Evolutionary conservation across 805 yeast species (phyloP).

Genomic region (Wickerhamiella shivajii): DNA sequence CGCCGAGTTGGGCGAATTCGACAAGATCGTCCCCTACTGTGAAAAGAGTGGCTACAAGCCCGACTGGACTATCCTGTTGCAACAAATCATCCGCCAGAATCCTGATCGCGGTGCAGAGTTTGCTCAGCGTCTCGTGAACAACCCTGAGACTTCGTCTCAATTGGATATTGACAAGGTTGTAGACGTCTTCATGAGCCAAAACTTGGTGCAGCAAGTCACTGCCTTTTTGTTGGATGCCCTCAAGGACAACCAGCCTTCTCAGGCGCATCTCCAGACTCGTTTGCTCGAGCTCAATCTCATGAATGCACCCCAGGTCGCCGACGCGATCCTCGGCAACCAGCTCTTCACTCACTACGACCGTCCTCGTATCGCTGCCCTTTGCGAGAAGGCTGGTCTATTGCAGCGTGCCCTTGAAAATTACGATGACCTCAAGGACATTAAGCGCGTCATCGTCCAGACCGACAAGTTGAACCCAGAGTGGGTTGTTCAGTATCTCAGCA

Average conservation of each 20-base stretch:
- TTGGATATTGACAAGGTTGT: slow-evolving; percentile 77
- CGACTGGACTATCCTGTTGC: slow-evolving; percentile 77
- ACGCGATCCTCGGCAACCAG: slow-evolving; percentile 89
- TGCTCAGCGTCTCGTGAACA: slow-evolving; percentile 72
- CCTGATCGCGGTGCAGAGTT: slow-evolving; percentile 99
- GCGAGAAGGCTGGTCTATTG: slow-evolving; percentile 91
- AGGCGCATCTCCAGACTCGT: slow-evolving; percentile 91
- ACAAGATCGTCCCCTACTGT: slow-evolving; percentile 87
- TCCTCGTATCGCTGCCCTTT: slow-evolving; percentile 76
- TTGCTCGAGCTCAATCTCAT: slow-evolving; percentile 80
- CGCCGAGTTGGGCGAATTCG: slow-evolving; percentile 94
- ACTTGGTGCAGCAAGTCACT: slow-evolving; percentile 93
- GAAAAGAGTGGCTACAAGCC: slow-evolving; percentile 80
- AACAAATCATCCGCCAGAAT: slow-evolving; percentile 76
- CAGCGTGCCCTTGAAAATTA: slow-evolving; percentile 95
- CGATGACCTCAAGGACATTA: slow-evolving; percentile 87
- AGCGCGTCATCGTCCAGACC: slow-evolving; percentile 85
- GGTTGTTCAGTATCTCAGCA: slow-evolving; percentile 86
- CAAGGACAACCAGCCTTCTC: slow-evolving; percentile 84
- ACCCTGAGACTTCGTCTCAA: slow-evolving; percentile 31
- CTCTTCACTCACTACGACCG: slow-evolving; percentile 94
- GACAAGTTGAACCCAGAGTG: slow-evolving; percentile 72
- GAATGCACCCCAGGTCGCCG: slow-evolving; percentile 99
- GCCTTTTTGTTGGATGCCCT: slow-evolving; percentile 91
- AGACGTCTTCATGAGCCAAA: slow-evolving; percentile 88